Evolutionary conservation across 352 stramenopile genomes (phyloP).

Genomic region (Globisporangium paroecandrum): DNA sequence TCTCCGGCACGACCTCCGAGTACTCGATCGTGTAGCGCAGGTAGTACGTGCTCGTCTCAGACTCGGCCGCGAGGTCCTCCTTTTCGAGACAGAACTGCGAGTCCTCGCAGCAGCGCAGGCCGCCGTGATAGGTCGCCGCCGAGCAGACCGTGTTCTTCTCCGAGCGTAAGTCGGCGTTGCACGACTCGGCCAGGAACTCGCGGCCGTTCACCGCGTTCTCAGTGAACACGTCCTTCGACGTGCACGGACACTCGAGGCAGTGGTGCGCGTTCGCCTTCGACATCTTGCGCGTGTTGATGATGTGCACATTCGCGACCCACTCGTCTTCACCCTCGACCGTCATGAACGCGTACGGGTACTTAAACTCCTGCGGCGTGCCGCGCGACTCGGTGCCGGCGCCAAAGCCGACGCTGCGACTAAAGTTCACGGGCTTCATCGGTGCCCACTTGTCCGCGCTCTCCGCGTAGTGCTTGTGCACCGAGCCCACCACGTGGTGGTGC

Average conservation of each 20-base stretch:
- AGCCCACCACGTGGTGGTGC: constrained; percentile 81
- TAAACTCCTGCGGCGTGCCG: constrained; percentile 75
- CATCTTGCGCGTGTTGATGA: constrained; percentile 80
- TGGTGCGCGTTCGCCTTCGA: constrained; percentile 34
- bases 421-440: constrained; percentile 74
- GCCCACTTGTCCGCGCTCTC: constrained; percentile 43
- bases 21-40: constrained; percentile 81
- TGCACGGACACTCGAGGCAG: constrained; percentile 80
- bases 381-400: constrained; percentile 75
- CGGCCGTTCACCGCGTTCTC: constrained; percentile 50
- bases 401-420: constrained; percentile 74
- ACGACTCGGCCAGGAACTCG: constrained; percentile 33
- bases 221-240: constrained; percentile 56
- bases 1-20: constrained; percentile 45
- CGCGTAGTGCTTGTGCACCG: constrained; percentile 61
- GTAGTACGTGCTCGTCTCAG: constrained; percentile 48
- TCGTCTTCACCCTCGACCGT: constrained; percentile 75
- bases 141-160: constrained; percentile 76
- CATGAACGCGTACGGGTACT: constrained; percentile 78
- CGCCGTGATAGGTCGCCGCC: constrained; percentile 57
- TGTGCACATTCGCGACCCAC: constrained; percentile 78
- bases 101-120: constrained; percentile 75
- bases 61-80: constrained; percentile 30
- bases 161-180: constrained; percentile 58
- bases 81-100: constrained; percentile 66